Percentiles rank a stretch among this genome's conserved stretches.
These are phyloP conservation scores for Colletotrichum australisinense DNA, from an alignment of 2,329 filamentous ascomycete genomes.

Conservation along the genomic window DNA sequence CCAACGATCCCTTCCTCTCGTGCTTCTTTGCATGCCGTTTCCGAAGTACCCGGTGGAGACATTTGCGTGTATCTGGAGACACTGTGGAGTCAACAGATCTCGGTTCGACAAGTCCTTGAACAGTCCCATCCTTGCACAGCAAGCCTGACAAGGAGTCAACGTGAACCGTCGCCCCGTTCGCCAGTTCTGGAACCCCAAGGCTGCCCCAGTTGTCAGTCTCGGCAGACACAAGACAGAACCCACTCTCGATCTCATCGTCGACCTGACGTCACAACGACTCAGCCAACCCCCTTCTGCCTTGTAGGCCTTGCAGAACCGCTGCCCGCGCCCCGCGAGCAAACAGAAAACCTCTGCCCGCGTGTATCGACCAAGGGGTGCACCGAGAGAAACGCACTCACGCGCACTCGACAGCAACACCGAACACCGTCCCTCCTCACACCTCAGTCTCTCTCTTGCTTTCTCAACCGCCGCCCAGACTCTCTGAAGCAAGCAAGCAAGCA, in stretches of 20 bases:
- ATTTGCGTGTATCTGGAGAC: slow-evolving; percentile 27
- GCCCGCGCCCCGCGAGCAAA: slow-evolving; percentile 9
- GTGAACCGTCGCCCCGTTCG: slow-evolving; percentile 28
- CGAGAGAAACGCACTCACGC: slow-evolving; percentile 15
- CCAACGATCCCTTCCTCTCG: slow-evolving; percentile 4
- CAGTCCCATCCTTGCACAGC: slow-evolving; percentile 23
- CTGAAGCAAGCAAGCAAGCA: slow-evolving; percentile 8
- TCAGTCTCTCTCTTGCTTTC: background rate
- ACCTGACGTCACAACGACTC: slow-evolving; percentile 30
- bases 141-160: slow-evolving; percentile 13
- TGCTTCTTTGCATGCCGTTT: slow-evolving; percentile 16
- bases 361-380: slow-evolving; percentile 18
- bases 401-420: background rate
- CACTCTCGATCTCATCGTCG: slow-evolving; percentile 11
- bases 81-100: slow-evolving; percentile 29
- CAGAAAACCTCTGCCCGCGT: slow-evolving; percentile 18
- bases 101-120: slow-evolving; percentile 27
- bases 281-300: slow-evolving; percentile 13
- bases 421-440: background rate
- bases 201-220: slow-evolving; percentile 13
- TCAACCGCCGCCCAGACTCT: slow-evolving; percentile 2
- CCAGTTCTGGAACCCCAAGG: slow-evolving; percentile 29
- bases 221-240: slow-evolving; percentile 8
- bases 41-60: slow-evolving; percentile 28
- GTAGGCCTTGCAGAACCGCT: slow-evolving; percentile 23